Conservation (phyloP, 169 alveolate genomes). For the Plasmodium sp. region DNA sequence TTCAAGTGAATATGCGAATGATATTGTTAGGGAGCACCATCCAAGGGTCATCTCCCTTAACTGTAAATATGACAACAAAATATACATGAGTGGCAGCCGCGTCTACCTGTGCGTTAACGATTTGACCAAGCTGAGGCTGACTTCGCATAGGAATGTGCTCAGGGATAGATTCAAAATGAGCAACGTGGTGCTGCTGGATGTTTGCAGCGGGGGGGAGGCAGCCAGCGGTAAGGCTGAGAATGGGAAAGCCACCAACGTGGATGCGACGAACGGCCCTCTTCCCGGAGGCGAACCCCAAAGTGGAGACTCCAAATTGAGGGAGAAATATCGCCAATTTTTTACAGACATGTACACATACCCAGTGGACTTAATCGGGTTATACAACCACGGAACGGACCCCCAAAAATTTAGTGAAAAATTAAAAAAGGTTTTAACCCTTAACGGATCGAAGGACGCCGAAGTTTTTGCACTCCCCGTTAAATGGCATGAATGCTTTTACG, state of each 20-base stretch:
- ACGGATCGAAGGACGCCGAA: constrained; percentile 6
- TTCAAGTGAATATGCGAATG: constrained; percentile 11
- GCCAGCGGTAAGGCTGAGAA: not conserved
- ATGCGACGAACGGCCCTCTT: not conserved
- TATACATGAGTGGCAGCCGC: constrained; percentile 21
- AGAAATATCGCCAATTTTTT: constrained; percentile 26
- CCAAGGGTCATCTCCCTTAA: constrained; percentile 20
- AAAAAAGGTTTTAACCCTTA: constrained; percentile 1
- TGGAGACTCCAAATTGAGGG: not conserved
- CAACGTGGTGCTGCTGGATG: constrained; percentile 12
- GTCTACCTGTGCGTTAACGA: constrained; percentile 35
- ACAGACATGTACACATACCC: constrained; percentile 43
- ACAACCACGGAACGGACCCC: not conserved
- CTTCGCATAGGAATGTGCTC: constrained; percentile 34
- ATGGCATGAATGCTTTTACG: constrained; percentile 24
- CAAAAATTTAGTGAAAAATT: not conserved
- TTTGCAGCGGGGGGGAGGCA: not conserved
- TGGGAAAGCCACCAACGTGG: not conserved
- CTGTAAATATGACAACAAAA: constrained; percentile 47
- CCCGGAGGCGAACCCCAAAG: not conserved
- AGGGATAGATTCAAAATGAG: constrained; percentile 9
- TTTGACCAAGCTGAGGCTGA: constrained; percentile 38
- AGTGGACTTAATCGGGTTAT: constrained; percentile 26
- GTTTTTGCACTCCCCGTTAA: constrained; percentile 6
- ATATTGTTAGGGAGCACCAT: constrained; percentile 21